Conservation (phyloP, 306 rosid genomes). For the Nissolia schottii region DNA sequence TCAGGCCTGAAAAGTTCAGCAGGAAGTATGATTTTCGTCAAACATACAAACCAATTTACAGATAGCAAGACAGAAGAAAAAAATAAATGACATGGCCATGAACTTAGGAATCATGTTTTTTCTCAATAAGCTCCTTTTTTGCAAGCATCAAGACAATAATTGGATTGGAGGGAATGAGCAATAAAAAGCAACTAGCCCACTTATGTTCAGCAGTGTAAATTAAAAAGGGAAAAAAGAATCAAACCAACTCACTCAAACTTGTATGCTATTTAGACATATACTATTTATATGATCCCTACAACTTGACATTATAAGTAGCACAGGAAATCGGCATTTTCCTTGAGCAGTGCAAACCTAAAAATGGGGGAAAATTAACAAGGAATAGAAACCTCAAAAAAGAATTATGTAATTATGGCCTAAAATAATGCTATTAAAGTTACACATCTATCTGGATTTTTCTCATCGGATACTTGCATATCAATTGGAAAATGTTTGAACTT, state of each 20-base stretch:
- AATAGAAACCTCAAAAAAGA: background rate
- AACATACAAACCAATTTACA: background rate
- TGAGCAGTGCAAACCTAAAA: background rate
- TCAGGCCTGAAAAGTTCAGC: constrained; percentile 67
- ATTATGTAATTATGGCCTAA: background rate
- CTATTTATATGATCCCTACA: background rate
- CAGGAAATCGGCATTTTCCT: background rate
- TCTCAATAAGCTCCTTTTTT: background rate
- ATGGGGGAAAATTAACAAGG: background rate
- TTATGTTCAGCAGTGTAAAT: background rate
- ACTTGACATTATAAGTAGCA: background rate
- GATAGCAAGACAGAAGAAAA: constrained; percentile 3
- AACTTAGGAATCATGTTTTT: background rate
- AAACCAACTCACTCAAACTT: background rate
- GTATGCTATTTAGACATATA: background rate
- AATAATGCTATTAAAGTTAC: background rate
- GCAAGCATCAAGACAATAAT: background rate
- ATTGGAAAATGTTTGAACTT: background rate
- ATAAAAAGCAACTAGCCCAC: background rate
- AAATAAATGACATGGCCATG: background rate
- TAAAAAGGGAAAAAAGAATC: background rate
- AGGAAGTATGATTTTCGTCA: constrained; percentile 3
- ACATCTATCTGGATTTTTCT: background rate
- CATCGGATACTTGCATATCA: background rate
- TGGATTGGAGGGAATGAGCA: background rate